Base-by-base conservation (phyloP, 2,329 filamentous ascomycete genomes). In the Zalaria sp. region DNA sequence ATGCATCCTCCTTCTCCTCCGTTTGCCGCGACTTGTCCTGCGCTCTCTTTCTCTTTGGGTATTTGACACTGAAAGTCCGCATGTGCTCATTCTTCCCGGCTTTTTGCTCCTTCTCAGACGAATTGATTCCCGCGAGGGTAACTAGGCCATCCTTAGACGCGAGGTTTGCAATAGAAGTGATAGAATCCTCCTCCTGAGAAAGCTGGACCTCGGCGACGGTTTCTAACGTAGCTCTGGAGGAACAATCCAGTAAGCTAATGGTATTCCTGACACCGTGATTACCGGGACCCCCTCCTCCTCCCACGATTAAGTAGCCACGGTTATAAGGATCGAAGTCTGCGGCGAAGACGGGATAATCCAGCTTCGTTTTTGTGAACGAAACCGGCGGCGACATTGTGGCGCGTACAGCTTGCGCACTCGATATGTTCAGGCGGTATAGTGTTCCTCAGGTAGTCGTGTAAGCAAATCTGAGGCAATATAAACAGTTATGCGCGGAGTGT, bases 321-420 rank as follows among this genome's bases (percentile, higher is more conserved):
- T 93, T 79, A 54, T 81, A 73, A 40, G 82, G 84, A 57, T 93
- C 86, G 61, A 93, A 95, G 56, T 87, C 87, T 58, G 86, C 83
- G 43, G 82, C 78, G 61, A 87, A 94, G 45, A 93, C 74, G 38
- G 88, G 88, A 61, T 89, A 95, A 44, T 78, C 75, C 49, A 93
- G 74, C 43, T 77, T 76, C 51, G 77, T 67, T 59, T 77, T 81
- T 46, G 81, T 73, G 50, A 58, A 64, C 41, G 61, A 61, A 5
- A 62, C 56, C 18, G 53, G 46, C 29, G 55, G 51, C n/a, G 52
- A 45, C 49, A 51, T 53, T 27, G 4, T 41, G 28, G 35, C 29
- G 29, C 29, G 29, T n/a, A 32, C 29, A 7, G n/a, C n/a, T 32
- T 18, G 18, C 18, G 18, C 18, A 18, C 18, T 18, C 18, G 18